Evolutionary conservation across 306 rosid species (phyloP), one percentile per base, ranked within the genome.

Genomic region (Prunus salicina): DNA sequence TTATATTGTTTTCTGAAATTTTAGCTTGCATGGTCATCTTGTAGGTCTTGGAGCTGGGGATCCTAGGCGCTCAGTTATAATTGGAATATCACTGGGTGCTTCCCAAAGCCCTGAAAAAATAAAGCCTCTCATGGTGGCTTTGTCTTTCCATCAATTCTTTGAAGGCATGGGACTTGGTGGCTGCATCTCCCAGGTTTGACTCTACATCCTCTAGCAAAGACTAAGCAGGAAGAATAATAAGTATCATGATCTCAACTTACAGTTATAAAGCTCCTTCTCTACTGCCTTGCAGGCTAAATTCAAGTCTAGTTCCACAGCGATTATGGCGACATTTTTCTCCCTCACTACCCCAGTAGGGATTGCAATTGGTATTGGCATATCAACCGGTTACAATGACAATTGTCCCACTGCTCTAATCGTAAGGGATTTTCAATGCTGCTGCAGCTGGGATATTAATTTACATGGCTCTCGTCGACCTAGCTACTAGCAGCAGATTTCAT

Each of bases 141-240:
- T 93, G 57, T 90, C 98, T 71, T 89, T 93, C 76, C 98, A 93
- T 82, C 98, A 93, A 73, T 90, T 93, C 70, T 93, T 93, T 81
- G 96, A 93, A 20, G 98, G 98, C 8, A 85, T 89, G 91, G 96
- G 97, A 2, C 97, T 93, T 61, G 98, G 98, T 65, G 96, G 96
- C 19, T 90, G 98, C 84, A 93, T 93, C 55, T 89, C 90, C 81
- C 93, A 88, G 91, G 97, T 90, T 38, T 38, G 43, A 38, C 43
- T 38, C 43, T 0, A 1, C 43, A 38, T 0, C 43, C 43, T 38
- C 43, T 38, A 38, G 43, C 1, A 38, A 7, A 9, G 9, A 38
- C 43, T 6, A 38, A 38, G 43, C 7, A 38, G 43, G 43, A 38
- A 38, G 43, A 38, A 6, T 32, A 32, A 32, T 38, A 38, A 38